Percentiles rank a stretch among this genome's conserved stretches.
phyloP scores from a whole-genome alignment of 2,329 filamentous ascomycete genomes.

The Pestalotiopsis fici region DNA sequence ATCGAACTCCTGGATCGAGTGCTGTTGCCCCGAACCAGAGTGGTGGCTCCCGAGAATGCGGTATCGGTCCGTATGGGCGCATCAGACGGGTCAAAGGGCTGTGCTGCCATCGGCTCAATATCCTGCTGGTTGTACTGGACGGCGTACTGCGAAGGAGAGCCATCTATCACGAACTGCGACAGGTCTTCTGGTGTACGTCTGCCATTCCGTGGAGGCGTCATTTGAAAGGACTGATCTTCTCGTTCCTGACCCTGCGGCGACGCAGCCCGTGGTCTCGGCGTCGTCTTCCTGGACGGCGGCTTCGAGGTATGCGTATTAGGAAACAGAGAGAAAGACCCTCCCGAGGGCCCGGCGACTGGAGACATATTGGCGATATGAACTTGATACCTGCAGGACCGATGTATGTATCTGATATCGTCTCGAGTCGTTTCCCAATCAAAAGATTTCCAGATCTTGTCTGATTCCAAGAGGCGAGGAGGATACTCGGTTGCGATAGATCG shows the following conservation, averaged over 20 bases:
- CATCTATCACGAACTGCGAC: slow-evolving; percentile 30
- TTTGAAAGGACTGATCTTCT: slow-evolving; percentile 26
- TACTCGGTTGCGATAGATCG: slow-evolving; percentile 9
- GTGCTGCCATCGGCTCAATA: slow-evolving; percentile 32
- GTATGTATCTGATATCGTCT: background rate
- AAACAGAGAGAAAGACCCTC: slow-evolving; percentile 57
- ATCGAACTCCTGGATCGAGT: slow-evolving; percentile 56
- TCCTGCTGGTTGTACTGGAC: slow-evolving; percentile 24
- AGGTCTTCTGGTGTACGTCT: slow-evolving; percentile 25
- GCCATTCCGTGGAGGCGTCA: slow-evolving; percentile 29
- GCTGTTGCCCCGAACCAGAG: slow-evolving; percentile 50
- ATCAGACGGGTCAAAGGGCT: slow-evolving; percentile 41
- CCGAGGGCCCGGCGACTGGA: slow-evolving; percentile 18
- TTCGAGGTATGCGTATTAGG: slow-evolving; percentile 47
- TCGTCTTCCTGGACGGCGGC: slow-evolving; percentile 44
- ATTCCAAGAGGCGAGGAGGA: background rate
- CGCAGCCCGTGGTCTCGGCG: slow-evolving; percentile 29
- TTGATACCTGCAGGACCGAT: background rate
- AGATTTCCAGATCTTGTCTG: background rate
- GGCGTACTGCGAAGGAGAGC: slow-evolving; percentile 19
- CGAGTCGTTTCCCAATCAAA: background rate
- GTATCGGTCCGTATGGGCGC: slow-evolving; percentile 49
- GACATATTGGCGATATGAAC: background rate
- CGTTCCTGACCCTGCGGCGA: slow-evolving; percentile 25
- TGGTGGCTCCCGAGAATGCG: slow-evolving; percentile 51